phyloP scores from a whole-genome alignment of 2,329 filamentous ascomycete genomes.

The Metarhizium rileyi region DNA sequence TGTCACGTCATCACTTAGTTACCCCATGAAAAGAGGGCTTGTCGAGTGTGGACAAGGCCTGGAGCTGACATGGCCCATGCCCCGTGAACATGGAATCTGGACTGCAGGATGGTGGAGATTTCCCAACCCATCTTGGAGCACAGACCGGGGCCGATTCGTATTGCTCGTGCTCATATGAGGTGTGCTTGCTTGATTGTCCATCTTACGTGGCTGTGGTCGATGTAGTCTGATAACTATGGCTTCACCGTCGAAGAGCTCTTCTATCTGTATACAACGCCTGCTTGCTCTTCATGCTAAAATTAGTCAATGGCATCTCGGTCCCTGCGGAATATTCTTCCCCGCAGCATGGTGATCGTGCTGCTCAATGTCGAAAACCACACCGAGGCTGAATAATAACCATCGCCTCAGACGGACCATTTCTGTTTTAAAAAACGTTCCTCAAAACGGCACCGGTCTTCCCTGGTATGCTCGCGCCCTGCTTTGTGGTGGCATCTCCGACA shows the following conservation, averaged over 20 bases:
- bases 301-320: slow-evolving; percentile 17
- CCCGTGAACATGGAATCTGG: too few species aligned
- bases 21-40: too few species aligned
- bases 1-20: too few species aligned
- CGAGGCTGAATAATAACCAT: slow-evolving; percentile 23
- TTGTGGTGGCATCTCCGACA: background rate
- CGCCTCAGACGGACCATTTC: slow-evolving; percentile 20
- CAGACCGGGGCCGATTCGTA: background rate
- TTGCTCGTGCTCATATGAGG: background rate
- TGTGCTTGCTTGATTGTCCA: background rate
- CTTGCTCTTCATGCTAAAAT: slow-evolving; percentile 20
- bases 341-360: slow-evolving; percentile 21
- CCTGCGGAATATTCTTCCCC: slow-evolving; percentile 13
- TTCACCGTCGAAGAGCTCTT: background rate
- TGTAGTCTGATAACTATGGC: background rate
- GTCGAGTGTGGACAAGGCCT: too few species aligned
- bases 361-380: slow-evolving; percentile 22
- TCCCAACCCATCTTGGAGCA: too few species aligned
- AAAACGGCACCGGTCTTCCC: slow-evolving; percentile 23
- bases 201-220: background rate
- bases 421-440: slow-evolving; percentile 19
- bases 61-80: too few species aligned
- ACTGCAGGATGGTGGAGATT: too few species aligned
- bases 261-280: slow-evolving; percentile 19
- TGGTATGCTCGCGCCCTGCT: slow-evolving; percentile 19